Evolutionary conservation across 257 asterid genomes (phyloP).

Genomic region (Forsythia viridissima): DNA sequence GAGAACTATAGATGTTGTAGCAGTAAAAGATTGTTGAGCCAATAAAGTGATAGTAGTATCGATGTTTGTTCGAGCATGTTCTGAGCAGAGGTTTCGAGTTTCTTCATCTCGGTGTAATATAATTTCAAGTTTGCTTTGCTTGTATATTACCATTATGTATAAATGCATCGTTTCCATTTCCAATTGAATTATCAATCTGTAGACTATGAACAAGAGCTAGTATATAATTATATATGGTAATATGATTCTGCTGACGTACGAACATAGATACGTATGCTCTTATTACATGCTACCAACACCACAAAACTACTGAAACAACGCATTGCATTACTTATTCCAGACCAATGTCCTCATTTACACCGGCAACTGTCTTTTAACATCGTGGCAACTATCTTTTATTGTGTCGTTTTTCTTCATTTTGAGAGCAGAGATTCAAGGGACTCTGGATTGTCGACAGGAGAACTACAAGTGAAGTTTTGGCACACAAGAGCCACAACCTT

Average conservation of each 20-base stretch:
- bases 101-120: background rate
- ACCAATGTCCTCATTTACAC: background rate
- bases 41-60: too few species aligned
- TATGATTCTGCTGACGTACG: too few species aligned
- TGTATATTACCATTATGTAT: background rate
- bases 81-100: background rate
- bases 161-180: too few species aligned
- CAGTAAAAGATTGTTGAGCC: too few species aligned
- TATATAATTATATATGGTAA: too few species aligned
- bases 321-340: background rate
- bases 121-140: background rate
- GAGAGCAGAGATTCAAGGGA: slow-evolving; percentile 51
- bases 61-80: too few species aligned
- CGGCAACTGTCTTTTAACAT: background rate
- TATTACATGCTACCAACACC: too few species aligned
- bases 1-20: too few species aligned
- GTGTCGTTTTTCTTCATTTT: slow-evolving; percentile 16
- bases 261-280: too few species aligned
- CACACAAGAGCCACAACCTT: slow-evolving; percentile 76
- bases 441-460: slow-evolving; percentile 51
- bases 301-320: too few species aligned
- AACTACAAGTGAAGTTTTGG: slow-evolving; percentile 83
- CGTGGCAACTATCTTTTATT: background rate
- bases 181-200: background rate
- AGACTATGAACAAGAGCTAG: background rate